phyloP scores from a whole-genome alignment of 108 stramenopile species.

The Pseudonitzschia delicatissima region DNA sequence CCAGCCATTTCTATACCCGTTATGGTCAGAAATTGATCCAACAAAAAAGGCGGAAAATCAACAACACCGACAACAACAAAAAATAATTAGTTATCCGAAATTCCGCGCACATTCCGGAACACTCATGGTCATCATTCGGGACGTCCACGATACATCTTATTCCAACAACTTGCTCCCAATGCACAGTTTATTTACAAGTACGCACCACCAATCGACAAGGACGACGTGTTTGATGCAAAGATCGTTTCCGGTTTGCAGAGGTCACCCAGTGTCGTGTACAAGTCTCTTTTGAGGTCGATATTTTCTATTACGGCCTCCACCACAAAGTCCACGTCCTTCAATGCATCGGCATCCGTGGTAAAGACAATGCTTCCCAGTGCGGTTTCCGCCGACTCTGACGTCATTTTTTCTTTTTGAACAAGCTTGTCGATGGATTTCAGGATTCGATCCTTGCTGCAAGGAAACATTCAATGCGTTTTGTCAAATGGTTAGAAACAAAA shows the following conservation, averaged over 20 bases:
- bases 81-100: no score
- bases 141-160: background rate
- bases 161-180: background rate
- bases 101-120: no score
- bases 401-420: constrained; percentile 79
- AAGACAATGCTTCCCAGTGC: constrained; percentile 64
- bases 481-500: no score
- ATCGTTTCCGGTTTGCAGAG: constrained; percentile 81
- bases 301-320: constrained; percentile 97
- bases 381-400: constrained; percentile 51
- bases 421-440: constrained; percentile 67
- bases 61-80: no score
- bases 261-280: constrained; percentile 79
- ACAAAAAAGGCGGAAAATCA: no score
- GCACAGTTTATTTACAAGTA: background rate
- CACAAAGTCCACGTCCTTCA: constrained; percentile 82
- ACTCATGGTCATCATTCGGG: background rate
- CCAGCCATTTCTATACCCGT: constrained; percentile 72
- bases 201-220: constrained; percentile 59
- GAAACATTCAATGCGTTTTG: no score
- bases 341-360: constrained; percentile 77
- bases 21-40: no score
- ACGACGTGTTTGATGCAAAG: constrained; percentile 95
- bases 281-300: constrained; percentile 83
- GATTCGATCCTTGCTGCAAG: constrained; percentile 60